Base-by-base conservation (phyloP, 257 asterid genomes). In the Orobanche coerulescens region DNA sequence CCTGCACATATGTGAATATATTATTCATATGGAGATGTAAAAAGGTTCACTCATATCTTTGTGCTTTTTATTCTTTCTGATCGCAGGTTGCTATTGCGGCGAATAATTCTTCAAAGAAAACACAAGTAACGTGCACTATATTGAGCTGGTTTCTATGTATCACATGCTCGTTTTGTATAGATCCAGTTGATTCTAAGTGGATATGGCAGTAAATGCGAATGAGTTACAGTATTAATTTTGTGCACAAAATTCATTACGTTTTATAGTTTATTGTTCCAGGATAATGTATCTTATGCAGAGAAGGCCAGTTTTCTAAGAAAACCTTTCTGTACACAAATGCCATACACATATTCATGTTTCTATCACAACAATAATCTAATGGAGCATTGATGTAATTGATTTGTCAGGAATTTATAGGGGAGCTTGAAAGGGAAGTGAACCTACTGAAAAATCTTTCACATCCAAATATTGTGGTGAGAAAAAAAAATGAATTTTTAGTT, bases 341-440 rank as follows among this genome's bases (percentile, higher is more conserved):
- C 15, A 49, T 61, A 25, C 24, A 13, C 14, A n/a, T 40, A 58
- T 51, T 11, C 9, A 8, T 47, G 33, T 44, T 57, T 61, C 16
- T 67, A 28, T 61, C 20, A 16, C 46, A 9, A 16, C 64, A 63
- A 47, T 11, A 31, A 61, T 72, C 26, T 65, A 62, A 70, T 52
- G 44, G 61, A 50, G 22, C 68, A 30, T 47, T 59, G 58, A 46
- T 60, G 65, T 58, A 23, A 63, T 75, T 67, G 51, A 64, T 67
- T 57, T 70, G 58, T 47, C 79, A 89, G 99, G 97, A 83, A 74
- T 93, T 86, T 66, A 82, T 93, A 44, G 71, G 78, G 81, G 99
- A 93, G 85, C 99, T 93, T 8, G 99, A 89, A 68, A 94, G 89
- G 76, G 99, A 89, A 83, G 95, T 93, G 70, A 82, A 89, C 71